A percentile compares a stretch with the other conserved stretches of the same genome.
Evolutionary conservation across 2,329 filamentous ascomycete species (phyloP).

Genomic region (Claviceps sp.): DNA sequence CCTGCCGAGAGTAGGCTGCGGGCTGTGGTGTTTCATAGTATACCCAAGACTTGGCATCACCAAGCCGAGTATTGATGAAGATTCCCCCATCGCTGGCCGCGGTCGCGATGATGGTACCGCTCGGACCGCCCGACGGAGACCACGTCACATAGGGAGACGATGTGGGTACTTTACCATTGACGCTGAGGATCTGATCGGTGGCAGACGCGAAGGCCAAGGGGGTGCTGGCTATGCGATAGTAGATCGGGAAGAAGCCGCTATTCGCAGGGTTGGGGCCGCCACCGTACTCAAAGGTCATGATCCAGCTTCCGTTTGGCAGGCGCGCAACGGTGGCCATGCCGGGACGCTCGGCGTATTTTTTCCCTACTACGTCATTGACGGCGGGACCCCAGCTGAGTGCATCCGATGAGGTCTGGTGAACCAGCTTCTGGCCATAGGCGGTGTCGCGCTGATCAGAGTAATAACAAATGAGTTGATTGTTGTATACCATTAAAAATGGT

Average conservation of each 20-base stretch:
- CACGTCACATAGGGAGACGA: not conserved
- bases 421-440: not conserved
- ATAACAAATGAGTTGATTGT: not conserved
- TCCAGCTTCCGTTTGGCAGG: not conserved
- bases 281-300: slow-evolving; percentile 1
- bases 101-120: not conserved
- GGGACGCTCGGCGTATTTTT: not conserved
- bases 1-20: not conserved
- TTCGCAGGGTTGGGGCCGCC: not conserved
- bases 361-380: not conserved
- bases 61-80: not conserved
- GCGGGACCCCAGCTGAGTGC: not conserved
- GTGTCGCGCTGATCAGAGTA: not conserved
- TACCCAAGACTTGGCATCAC: not conserved
- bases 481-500: not conserved
- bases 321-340: not conserved
- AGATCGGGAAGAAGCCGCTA: not conserved
- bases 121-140: not conserved
- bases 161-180: not conserved
- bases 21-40: not conserved
- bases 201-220: not conserved
- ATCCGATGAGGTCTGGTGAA: not conserved
- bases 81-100: not conserved
- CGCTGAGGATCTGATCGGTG: not conserved
- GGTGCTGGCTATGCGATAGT: not conserved